Evolutionary conservation across 768 basidiomycete genomes (phyloP), one percentile per base, ranked within the genome.

Genomic region (Imleria badia): DNA sequence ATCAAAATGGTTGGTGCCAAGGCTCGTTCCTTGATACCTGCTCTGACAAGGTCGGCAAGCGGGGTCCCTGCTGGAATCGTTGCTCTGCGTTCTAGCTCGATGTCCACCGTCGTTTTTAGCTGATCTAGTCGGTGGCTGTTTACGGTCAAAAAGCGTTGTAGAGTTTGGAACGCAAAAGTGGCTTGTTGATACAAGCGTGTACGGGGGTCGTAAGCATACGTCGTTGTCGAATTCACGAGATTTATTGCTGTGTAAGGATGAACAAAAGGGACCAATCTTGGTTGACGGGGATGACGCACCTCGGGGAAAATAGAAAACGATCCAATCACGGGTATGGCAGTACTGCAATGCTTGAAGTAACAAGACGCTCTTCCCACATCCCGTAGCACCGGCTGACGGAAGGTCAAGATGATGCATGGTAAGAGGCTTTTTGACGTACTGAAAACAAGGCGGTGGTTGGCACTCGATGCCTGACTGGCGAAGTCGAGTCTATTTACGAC

Each of bases 251-350:
- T 19, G 26, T 2, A 30, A 22, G 3, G 19, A 39, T 67, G 40
- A 50, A 29, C 3, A 22, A 35, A 35, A 30, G 1, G 15, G 14
- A 36, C 11, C 33, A 12, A 40, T 5, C 14, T 30, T 23, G n/a
- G 22, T 43, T 9, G 35, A 15, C 11, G 29, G 17, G 19, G 34
- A 23, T 12, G 29, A 70, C 78, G 45, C 31, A 90, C 91, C 83
- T 72, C 87, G 78, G 4, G 94, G 92, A 23, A 94, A 80, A 66
- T 94, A 97, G 17, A 95, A 70, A 17, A 93, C 90, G 20, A 95
- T 78, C 89, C 91, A 94, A 26, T 81, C 79, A 20, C 81, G 78
- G 3, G 78, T 70, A 11, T 79, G 61, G 33, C 84, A 86, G 58
- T 91, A 85, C 36, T 87, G 78, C 0, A 90, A 83, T 0, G 87